Conservation (phyloP, 2,329 filamentous ascomycete genomes). For the Tolypocladium cylindrosporum region DNA sequence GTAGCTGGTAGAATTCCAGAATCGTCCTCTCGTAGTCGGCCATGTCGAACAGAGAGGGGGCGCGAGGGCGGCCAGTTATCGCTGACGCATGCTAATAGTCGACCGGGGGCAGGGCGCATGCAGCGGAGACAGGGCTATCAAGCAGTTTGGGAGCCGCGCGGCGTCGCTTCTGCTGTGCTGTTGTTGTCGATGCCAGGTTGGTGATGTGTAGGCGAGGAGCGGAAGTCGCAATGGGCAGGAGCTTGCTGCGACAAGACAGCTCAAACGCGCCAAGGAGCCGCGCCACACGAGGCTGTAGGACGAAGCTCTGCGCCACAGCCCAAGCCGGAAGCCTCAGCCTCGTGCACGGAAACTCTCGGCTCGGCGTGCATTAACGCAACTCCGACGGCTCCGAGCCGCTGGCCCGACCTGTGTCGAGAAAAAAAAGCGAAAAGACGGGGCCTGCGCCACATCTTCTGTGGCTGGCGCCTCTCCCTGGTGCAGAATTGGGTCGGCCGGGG, state of each 20-base stretch:
- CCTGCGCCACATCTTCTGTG: constrained; percentile 9
- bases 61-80: not conserved
- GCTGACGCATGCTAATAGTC: not conserved
- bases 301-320: not conserved
- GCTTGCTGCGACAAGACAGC: not conserved
- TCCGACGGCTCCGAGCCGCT: constrained; percentile 20
- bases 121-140: not conserved
- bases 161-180: not conserved
- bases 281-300: constrained; percentile 5
- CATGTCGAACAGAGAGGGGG: constrained; percentile 27
- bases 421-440: constrained; percentile 6
- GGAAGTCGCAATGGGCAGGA: too few relatives aligned
- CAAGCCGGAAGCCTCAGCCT: not conserved
- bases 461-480: constrained; percentile 4
- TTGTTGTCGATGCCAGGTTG: not conserved
- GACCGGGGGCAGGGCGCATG: not conserved
- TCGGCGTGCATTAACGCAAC: constrained; percentile 9
- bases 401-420: constrained; percentile 9
- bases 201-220: not conserved
- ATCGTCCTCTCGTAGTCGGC: constrained; percentile 67
- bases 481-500: not conserved
- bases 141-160: not conserved
- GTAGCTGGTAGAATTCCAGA: constrained; percentile 82
- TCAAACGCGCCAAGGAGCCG: not conserved
- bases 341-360: constrained; percentile 6